These are phyloP conservation scores for Lunasporangiospora selenospora DNA, from an alignment of 192 early-diverging fungal species.

Conservation along the genomic window DNA sequence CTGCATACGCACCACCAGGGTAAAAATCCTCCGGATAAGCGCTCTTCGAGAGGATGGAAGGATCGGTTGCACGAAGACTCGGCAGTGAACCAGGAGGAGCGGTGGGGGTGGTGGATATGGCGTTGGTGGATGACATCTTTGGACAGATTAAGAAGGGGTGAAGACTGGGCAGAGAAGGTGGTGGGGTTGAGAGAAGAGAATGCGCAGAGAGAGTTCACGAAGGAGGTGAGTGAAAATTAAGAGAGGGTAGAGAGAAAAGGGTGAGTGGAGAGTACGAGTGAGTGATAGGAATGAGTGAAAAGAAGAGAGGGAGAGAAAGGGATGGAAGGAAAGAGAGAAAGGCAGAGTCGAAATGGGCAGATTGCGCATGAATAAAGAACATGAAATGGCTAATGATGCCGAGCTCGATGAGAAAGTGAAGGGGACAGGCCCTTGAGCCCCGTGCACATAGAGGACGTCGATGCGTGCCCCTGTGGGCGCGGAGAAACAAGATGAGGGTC, in stretches of 20 bases:
- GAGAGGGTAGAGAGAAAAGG: not conserved
- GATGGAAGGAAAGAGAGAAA: not conserved
- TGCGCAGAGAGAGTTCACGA: too few species aligned
- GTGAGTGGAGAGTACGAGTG: not conserved
- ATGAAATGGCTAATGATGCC: not conserved
- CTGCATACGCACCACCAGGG: conserved; percentile 40
- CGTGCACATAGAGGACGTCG: too few species aligned
- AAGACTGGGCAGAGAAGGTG: too few species aligned
- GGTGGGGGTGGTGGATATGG: too few species aligned
- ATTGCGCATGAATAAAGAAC: not conserved
- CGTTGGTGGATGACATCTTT: too few species aligned
- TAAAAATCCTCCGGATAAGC: conserved; percentile 43
- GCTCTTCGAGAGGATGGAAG: not conserved
- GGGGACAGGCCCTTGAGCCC: too few species aligned
- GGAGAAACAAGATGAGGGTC: too few species aligned
- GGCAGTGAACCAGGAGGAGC: too few species aligned
- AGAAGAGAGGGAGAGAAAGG: not conserved
- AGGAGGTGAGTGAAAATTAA: too few species aligned
- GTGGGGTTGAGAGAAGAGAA: too few species aligned
- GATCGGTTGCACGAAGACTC: conserved; percentile 11
- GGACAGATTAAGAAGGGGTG: too few species aligned
- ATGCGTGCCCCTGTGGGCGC: too few species aligned
- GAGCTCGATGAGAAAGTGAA: not conserved
- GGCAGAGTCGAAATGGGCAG: not conserved
- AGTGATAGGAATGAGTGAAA: not conserved